Conservation (phyloP, 2,329 filamentous ascomycete species). For the Grosmannia clavigera region DNA sequence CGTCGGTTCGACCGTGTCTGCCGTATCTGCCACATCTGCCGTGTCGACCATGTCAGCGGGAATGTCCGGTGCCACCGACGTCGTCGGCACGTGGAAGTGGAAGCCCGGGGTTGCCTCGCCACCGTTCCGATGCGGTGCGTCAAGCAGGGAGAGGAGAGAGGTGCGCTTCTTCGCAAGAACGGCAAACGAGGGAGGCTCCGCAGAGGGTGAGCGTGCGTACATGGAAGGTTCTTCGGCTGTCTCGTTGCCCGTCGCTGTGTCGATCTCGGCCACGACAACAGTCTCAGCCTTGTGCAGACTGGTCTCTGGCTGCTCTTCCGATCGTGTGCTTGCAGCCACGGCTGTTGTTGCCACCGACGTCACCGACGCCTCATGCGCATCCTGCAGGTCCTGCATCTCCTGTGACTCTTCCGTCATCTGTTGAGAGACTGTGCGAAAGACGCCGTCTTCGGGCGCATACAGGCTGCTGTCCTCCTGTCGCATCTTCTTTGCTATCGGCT, state of each 20-base stretch:
- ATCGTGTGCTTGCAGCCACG: neutral
- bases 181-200: slow-evolving; percentile 49
- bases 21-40: neutral
- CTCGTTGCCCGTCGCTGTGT: slow-evolving; percentile 8
- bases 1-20: too few relatives aligned
- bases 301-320: neutral
- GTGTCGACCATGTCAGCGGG: neutral
- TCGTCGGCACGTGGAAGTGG: slow-evolving; percentile 28
- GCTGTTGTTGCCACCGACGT: neutral
- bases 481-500: slow-evolving; percentile 18
- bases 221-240: slow-evolving; percentile 16
- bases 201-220: slow-evolving; percentile 48
- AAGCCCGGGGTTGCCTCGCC: slow-evolving; percentile 17
- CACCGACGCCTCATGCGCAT: too few relatives aligned
- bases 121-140: slow-evolving; percentile 35
- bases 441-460: slow-evolving; percentile 50
- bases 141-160: slow-evolving; percentile 49
- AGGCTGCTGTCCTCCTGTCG: slow-evolving; percentile 29
- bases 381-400: neutral
- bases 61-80: slow-evolving; percentile 7
- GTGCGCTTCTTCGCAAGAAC: slow-evolving; percentile 39
- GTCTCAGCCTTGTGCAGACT: slow-evolving; percentile 14
- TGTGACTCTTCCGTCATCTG: slow-evolving; percentile 32
- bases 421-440: slow-evolving; percentile 48
- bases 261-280: slow-evolving; percentile 22